Evolutionary conservation across 306 rosid species (phyloP).

Genomic region (Carpinus viminea): DNA sequence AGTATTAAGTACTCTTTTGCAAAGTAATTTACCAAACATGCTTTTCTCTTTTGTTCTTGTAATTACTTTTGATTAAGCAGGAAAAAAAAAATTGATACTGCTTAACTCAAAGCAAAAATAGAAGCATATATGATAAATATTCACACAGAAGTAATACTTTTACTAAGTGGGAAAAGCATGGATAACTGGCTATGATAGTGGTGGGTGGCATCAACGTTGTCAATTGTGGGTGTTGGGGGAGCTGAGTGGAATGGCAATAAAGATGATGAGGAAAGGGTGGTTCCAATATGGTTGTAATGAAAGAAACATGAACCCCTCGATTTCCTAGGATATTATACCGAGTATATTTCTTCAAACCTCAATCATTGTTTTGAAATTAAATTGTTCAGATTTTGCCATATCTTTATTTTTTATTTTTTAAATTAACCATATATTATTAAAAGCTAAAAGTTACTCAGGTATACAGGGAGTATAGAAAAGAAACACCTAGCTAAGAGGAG

Average conservation of each 20-base stretch:
- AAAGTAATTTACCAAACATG: neutral
- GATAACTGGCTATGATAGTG: slow-evolving; percentile 18
- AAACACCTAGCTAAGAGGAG: too few relatives aligned
- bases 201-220: neutral
- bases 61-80: neutral
- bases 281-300: neutral
- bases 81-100: neutral
- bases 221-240: neutral
- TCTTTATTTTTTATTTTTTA: too few relatives aligned
- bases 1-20: neutral
- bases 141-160: neutral
- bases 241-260: neutral
- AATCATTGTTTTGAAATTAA: too few relatives aligned
- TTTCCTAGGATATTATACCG: too few relatives aligned
- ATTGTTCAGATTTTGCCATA: too few relatives aligned
- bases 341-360: too few relatives aligned
- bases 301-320: neutral
- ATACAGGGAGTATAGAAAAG: too few relatives aligned
- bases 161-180: slow-evolving; percentile 5
- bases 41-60: neutral
- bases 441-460: too few relatives aligned
- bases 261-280: neutral
- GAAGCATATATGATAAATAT: neutral
- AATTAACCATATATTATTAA: too few relatives aligned
- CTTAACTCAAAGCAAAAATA: neutral